phyloP scores from a whole-genome alignment of 2,329 filamentous ascomycete genomes.

The Diaporthe sp. region DNA sequence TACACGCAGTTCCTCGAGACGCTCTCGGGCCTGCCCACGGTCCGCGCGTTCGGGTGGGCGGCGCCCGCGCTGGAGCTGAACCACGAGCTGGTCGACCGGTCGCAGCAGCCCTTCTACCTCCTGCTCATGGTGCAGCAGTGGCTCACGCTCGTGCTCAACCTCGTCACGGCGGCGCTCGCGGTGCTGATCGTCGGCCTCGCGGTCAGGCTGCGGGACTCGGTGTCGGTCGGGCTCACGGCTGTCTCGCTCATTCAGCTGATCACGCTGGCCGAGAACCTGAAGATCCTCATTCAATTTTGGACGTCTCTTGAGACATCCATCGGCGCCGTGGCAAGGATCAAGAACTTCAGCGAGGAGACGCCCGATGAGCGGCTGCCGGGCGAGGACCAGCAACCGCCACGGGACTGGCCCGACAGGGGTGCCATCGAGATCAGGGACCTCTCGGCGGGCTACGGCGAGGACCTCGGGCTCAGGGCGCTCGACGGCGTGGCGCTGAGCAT shows the following conservation, averaged over 20 bases:
- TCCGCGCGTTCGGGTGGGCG: constrained; percentile 62
- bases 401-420: constrained; percentile 52
- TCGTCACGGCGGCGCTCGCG: constrained; percentile 51
- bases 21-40: constrained; percentile 58
- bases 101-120: constrained; percentile 53
- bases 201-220: constrained; percentile 46
- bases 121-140: constrained; percentile 51
- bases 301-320: constrained; percentile 51
- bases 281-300: constrained; percentile 48
- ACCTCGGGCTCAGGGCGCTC: constrained; percentile 44
- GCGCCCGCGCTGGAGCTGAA: constrained; percentile 51
- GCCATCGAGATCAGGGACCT: constrained; percentile 50
- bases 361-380: constrained; percentile 47
- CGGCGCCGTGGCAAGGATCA: constrained; percentile 50
- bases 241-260: constrained; percentile 47
- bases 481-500: constrained; percentile 48
- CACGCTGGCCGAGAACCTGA: constrained; percentile 44
- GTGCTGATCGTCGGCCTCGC: constrained; percentile 50
- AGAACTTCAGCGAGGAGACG: constrained; percentile 47
- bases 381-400: constrained; percentile 43
- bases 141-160: constrained; percentile 52
- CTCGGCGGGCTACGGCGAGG: constrained; percentile 47
- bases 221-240: constrained; percentile 50
- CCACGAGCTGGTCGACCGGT: constrained; percentile 49
- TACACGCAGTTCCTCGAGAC: constrained; percentile 62